Evolutionary conservation across 2,329 filamentous ascomycete genomes (phyloP), one percentile per base, ranked within the genome.

Genomic region (Claviceps purpurea): DNA sequence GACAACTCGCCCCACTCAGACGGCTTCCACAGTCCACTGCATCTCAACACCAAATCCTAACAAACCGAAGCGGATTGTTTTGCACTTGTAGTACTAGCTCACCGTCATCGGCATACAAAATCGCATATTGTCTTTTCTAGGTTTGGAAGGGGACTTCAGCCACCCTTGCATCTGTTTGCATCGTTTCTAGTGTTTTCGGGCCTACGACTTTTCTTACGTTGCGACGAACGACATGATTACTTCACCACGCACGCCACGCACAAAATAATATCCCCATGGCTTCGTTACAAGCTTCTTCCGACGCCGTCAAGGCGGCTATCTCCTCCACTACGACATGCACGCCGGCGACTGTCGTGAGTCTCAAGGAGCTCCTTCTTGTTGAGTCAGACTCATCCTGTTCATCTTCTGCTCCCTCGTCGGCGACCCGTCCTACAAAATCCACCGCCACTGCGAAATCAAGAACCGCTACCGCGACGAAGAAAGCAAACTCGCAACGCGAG

Each of bases 321-420:
- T 68, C 73, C 55, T 77, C 73, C 51, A 70, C 71, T 13, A 66
- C 73, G 47, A 79, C 72, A 58, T 82, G 78, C 65, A 78, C 76
- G 44, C 65, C 73, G 22, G 62, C 72, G 2, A 74, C 70, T 34
- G 72, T 73, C 38, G 72, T 74, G 24, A 63, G 66, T 2, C 62
- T 77, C 53, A 75, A 74, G 59, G 72, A 75, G 50, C 64, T 77
- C 22, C 65, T 77, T 5, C 63, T 66, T 16, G 57, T 61, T 37
- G 69, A 70, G 11, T 16, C 59, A 50, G 65, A 68, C 45, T 49
- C 50, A 39, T 48, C 60, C n/a, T 52, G 59, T 16, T 53, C 61
- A 37, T 56, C 58, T 51, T 52, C 62, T 4, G 63, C 61, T 55
- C 59, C 60, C 45, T 56, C 55, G 41, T 50, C 64, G n/a, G 56